Conservation (phyloP, 345 rosid species). For the Clarkia xantiana region DNA sequence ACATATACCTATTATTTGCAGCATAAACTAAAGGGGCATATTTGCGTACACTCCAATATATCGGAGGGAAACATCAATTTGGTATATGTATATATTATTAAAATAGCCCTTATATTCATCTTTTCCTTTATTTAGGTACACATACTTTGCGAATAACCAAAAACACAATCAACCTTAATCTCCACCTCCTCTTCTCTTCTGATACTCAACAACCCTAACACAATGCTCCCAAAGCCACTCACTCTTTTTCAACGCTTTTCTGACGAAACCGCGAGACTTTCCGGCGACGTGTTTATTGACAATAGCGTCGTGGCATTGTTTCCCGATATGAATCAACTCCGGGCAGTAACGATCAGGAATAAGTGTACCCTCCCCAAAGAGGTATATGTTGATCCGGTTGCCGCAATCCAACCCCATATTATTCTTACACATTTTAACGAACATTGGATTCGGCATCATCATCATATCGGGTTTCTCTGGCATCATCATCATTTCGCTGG, state of each 20-base stretch:
- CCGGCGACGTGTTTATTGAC: constrained; percentile 5
- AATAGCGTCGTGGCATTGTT: constrained; percentile 1
- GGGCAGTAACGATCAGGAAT: constrained; percentile 6
- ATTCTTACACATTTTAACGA: constrained; percentile 2
- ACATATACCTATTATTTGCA: too few relatives aligned
- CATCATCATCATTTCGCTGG: too few relatives aligned
- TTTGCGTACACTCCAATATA: too few relatives aligned
- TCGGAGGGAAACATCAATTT: too few relatives aligned
- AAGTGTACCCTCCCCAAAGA: constrained; percentile 6
- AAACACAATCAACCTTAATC: too few relatives aligned
- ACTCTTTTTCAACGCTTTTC: background rate
- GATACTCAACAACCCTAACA: background rate
- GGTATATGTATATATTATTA: too few relatives aligned
- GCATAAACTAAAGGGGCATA: too few relatives aligned
- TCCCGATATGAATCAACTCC: constrained; percentile 2
- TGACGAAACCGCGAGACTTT: constrained; percentile 2
- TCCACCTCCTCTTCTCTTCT: background rate
- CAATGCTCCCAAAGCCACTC: constrained; percentile 6
- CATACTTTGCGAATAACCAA: background rate
- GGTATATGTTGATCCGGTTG: constrained; percentile 6
- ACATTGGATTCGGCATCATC: background rate
- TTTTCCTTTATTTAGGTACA: too few relatives aligned
- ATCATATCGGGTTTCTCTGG: background rate
- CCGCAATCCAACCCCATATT: constrained; percentile 9
- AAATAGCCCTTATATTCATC: too few relatives aligned